These are phyloP conservation scores for Gynochthodes officinalis DNA, from an alignment of 257 asterid species.

Conservation along the genomic window DNA sequence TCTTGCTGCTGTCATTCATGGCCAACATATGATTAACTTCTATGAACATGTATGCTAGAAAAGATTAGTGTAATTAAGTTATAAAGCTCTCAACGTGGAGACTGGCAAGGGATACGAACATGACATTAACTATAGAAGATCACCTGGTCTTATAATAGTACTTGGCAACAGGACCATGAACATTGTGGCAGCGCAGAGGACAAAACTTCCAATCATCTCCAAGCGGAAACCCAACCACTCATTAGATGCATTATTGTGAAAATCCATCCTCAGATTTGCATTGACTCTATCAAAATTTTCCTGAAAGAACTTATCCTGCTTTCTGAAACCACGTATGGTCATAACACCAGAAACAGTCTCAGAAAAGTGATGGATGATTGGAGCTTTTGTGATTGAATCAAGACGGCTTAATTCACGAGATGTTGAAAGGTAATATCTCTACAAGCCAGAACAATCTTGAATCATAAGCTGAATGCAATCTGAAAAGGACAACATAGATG, in stretches of 20 bases:
- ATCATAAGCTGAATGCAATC: neutral
- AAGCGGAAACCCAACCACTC: constrained; percentile 85
- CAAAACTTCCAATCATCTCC: constrained; percentile 60
- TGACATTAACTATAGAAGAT: neutral
- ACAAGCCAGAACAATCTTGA: constrained; percentile 12
- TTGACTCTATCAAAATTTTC: constrained; percentile 52
- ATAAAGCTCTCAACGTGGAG: neutral
- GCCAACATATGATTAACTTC: neutral
- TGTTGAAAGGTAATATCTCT: constrained; percentile 60
- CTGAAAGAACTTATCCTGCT: constrained; percentile 44
- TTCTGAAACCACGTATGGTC: constrained; percentile 66
- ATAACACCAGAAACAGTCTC: constrained; percentile 63
- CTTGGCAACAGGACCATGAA: constrained; percentile 60
- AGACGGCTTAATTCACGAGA: constrained; percentile 78
- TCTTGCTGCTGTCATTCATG: neutral
- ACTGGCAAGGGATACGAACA: neutral
- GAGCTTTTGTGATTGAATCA: constrained; percentile 60
- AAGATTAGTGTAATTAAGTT: neutral
- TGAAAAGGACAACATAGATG: neutral
- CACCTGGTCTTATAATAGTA: constrained; percentile 58
- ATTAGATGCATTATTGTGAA: constrained; percentile 61
- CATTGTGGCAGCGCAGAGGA: constrained; percentile 45
- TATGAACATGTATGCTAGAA: neutral
- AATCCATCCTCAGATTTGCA: constrained; percentile 51
- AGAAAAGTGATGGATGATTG: constrained; percentile 73